Evolutionary conservation across 1,284 basidiomycete genomes (phyloP).

Genomic region (Trichosporon sp.): DNA sequence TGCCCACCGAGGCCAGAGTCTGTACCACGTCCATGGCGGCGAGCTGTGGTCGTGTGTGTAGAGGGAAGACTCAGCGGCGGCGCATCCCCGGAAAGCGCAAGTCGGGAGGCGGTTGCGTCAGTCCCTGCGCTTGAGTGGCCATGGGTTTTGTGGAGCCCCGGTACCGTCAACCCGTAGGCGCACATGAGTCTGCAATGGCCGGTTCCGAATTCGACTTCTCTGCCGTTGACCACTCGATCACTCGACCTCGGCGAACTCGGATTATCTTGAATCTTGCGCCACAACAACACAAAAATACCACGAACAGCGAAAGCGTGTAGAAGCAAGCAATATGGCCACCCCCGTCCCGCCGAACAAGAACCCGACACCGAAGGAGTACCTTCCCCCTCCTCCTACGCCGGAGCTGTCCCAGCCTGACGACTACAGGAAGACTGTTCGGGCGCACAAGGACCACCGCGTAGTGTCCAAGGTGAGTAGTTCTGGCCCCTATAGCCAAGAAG

Average conservation of each 20-base stretch:
- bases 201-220: background rate
- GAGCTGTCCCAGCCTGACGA: slow-evolving; percentile 41
- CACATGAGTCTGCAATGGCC: background rate
- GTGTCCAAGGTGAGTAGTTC: slow-evolving; percentile 31
- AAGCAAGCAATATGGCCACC: slow-evolving; percentile 30
- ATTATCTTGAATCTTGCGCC: too few species aligned
- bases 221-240: background rate
- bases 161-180: background rate
- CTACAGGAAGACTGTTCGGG: slow-evolving; percentile 42
- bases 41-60: background rate
- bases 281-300: background rate
- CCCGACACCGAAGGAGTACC: slow-evolving; percentile 29
- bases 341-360: slow-evolving; percentile 42
- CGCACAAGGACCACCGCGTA: slow-evolving; percentile 17
- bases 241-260: background rate
- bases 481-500: too few species aligned
- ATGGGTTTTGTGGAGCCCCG: background rate
- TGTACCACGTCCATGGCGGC: slow-evolving; percentile 20
- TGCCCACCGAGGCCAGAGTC: slow-evolving; percentile 44
- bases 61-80: background rate
- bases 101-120: background rate
- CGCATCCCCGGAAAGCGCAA: background rate
- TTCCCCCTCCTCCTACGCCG: slow-evolving; percentile 32
- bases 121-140: background rate
- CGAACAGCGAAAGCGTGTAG: too few species aligned